Percentiles rank a stretch among this genome's conserved stretches.
phyloP scores from a whole-genome alignment of 108 stramenopile species.

The Conticribra guillardii region DNA sequence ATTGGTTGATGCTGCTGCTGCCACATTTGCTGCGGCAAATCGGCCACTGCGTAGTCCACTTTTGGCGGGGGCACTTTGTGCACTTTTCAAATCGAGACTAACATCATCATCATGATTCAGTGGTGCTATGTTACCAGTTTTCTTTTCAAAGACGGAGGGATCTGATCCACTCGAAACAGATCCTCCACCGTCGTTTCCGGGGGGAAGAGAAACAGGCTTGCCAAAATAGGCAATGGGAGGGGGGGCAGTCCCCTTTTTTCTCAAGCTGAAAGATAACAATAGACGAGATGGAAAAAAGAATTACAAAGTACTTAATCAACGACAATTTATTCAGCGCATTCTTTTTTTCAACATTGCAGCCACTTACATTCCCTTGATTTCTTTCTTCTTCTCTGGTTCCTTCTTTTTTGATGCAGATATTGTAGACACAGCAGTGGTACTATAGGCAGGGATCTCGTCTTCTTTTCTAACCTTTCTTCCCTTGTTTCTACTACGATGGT shows the following conservation, averaged over 20 bases:
- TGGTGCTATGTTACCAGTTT: not conserved
- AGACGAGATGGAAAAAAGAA: too few relatives aligned
- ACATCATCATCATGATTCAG: not conserved
- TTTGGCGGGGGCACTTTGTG: slow-evolving; percentile 13
- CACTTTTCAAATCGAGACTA: not conserved
- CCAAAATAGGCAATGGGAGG: slow-evolving; percentile 35
- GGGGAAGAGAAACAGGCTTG: slow-evolving; percentile 9
- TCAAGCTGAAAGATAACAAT: too few relatives aligned
- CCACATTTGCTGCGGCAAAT: slow-evolving; percentile 22
- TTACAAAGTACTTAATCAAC: too few relatives aligned
- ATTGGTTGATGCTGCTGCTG: not conserved
- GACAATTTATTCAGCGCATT: too few relatives aligned
- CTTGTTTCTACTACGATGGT: not conserved
- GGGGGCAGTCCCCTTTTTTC: slow-evolving; percentile 16
- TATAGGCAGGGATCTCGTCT: not conserved
- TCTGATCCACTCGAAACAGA: slow-evolving; percentile 24
- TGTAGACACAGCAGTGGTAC: too few relatives aligned
- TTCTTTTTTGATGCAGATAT: not conserved
- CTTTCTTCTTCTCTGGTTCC: slow-evolving; percentile 2
- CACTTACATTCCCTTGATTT: slow-evolving; percentile 1
- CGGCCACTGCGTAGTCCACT: slow-evolving; percentile 35
- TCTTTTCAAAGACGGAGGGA: slow-evolving; percentile 35
- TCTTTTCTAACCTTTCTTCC: not conserved
- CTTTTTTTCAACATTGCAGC: slow-evolving; percentile 20
- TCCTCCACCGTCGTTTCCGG: not conserved